Conservation (phyloP, 805 yeast species). For the Yamadazyma sp. region DNA sequence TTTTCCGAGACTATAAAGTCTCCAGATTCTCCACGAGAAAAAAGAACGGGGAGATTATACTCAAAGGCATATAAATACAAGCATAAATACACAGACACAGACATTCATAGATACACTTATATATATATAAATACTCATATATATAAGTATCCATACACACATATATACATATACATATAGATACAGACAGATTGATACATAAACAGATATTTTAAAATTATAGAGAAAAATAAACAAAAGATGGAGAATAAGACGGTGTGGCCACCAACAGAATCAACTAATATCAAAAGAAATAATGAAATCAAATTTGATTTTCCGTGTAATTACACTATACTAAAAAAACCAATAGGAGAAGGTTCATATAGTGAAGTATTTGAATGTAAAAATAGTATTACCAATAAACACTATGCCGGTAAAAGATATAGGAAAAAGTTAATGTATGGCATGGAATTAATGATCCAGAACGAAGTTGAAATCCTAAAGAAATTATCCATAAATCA, state of each 20-base stretch:
- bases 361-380: slow-evolving; percentile 52
- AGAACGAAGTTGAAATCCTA: slow-evolving; percentile 59
- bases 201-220: too few relatives aligned
- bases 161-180: too few relatives aligned
- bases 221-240: not conserved
- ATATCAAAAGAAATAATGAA: slow-evolving; percentile 11
- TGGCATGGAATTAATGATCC: slow-evolving; percentile 51
- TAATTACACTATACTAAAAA: slow-evolving; percentile 30
- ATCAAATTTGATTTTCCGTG: slow-evolving; percentile 21
- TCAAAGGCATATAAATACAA: not conserved
- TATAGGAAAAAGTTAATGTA: slow-evolving; percentile 48
- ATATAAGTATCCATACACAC: too few relatives aligned
- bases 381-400: slow-evolving; percentile 37
- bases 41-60: too few relatives aligned
- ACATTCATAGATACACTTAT: not conserved
- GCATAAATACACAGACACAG: not conserved
- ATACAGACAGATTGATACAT: too few relatives aligned
- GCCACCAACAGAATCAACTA: slow-evolving; percentile 21
- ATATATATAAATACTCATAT: too few relatives aligned
- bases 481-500: slow-evolving; percentile 49
- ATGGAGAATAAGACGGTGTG: slow-evolving; percentile 11
- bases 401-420: slow-evolving; percentile 52
- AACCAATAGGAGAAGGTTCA: slow-evolving; percentile 43
- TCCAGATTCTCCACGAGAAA: slow-evolving; percentile 6
- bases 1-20: slow-evolving; percentile 7